Base-by-base conservation (phyloP, 2,329 filamentous ascomycete genomes). In the Fusarium beomiforme region DNA sequence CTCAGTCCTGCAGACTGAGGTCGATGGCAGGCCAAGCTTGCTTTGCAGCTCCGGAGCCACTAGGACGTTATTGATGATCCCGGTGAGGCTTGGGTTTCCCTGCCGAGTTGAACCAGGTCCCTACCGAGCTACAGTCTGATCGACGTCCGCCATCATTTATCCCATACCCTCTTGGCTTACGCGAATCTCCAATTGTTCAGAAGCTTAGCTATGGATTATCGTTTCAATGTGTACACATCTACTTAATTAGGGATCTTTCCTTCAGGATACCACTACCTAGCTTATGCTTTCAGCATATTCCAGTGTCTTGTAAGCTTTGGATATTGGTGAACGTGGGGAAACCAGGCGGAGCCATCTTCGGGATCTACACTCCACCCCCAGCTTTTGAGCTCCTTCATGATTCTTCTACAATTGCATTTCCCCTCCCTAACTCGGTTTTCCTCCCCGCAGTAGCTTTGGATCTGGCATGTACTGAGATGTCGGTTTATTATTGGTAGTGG, bases 61-160 rank as follows among this genome's bases (percentile, higher is more conserved):
- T 70, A 74, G 55, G 60, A 74, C 68, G 59, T 65, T 67, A 70
- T 70, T 44, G 63, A 70, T 31, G 57, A 72, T 71, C 58, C 70
- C 59, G 73, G 37, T 55, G 37, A 68, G 49, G 55, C 59, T 73
- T 65, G 73, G 73, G 59, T 75, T 76, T 54, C 73, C 68, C 56
- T 59, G 50, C 64, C 67, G 51, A 71, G 71, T 69, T 70, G 72
- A 75, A 57, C 68, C 70, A 73, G 72, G 72, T 64, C 72, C 70
- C 49, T 47, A 39, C 53, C 50, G 60, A 65, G 63, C 41, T 49
- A 61, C 37, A n/a, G n/a, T n/a, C n/a, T n/a, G 64, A 69, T 73
- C 60, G 41, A 53, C 64, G 42, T 42, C 55, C 59, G 66, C 63
- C 66, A 62, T 61, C 29, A 9, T 51, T 51, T 31, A 33, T 46